These are phyloP conservation scores for Fusarium chaquense DNA, from an alignment of 2,329 filamentous ascomycete genomes.

Conservation along the genomic window DNA sequence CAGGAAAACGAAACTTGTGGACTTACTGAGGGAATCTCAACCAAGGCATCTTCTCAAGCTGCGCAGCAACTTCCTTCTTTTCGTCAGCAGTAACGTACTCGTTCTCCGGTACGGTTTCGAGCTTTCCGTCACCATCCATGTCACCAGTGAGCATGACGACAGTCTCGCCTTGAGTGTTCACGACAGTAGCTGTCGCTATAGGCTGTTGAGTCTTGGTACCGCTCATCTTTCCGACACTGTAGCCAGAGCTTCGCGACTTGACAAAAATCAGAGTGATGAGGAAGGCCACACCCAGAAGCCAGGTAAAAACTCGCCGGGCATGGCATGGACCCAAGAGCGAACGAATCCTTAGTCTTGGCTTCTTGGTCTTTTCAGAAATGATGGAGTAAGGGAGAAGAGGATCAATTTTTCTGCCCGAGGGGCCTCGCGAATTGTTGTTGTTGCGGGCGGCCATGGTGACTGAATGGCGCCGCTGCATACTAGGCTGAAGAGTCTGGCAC, in stretches of 20 bases:
- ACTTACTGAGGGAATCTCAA: conserved; percentile 56
- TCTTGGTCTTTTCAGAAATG: conserved; percentile 51
- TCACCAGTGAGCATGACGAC: conserved; percentile 48
- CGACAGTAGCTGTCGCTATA: conserved; percentile 46
- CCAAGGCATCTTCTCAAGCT: conserved; percentile 55
- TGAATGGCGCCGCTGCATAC: conserved; percentile 50
- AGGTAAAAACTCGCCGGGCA: conserved; percentile 65
- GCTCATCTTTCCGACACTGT: conserved; percentile 46
- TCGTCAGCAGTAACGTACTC: conserved; percentile 48
- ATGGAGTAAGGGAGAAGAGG: conserved; percentile 52
- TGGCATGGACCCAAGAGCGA: conserved; percentile 64
- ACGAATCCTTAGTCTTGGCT: conserved; percentile 56
- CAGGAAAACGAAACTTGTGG: neutral
- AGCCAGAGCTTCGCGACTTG: conserved; percentile 49
- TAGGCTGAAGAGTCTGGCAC: conserved; percentile 41
- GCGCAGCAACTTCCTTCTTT: conserved; percentile 48
- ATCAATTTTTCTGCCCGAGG: conserved; percentile 50
- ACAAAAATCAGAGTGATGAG: conserved; percentile 58
- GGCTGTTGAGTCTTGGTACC: conserved; percentile 42
- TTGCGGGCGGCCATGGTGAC: conserved; percentile 53
- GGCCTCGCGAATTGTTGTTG: conserved; percentile 52
- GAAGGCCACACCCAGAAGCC: conserved; percentile 58
- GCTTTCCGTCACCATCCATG: conserved; percentile 47
- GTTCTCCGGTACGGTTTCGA: conserved; percentile 43
- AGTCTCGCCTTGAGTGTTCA: conserved; percentile 46